Percentiles rank a stretch among this genome's conserved stretches.
Evolutionary conservation across 768 basidiomycete species (phyloP).

Genomic region (Suillus tomentosus): DNA sequence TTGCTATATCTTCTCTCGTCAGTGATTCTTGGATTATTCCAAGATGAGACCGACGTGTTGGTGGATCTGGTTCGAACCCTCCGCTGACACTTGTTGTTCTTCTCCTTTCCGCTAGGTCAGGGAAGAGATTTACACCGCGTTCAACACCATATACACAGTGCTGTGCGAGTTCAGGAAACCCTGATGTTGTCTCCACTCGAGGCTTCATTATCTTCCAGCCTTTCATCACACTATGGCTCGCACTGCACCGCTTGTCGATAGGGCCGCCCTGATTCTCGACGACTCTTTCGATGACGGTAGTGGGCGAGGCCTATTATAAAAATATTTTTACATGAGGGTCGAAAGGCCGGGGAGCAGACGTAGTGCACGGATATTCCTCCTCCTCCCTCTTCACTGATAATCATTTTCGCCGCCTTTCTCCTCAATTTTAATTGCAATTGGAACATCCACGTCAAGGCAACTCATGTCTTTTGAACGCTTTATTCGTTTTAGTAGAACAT

Average conservation of each 20-base stretch:
- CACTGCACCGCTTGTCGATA: slow-evolving; percentile 10
- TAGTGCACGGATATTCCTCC: slow-evolving; percentile 40
- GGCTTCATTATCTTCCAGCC: slow-evolving; percentile 4
- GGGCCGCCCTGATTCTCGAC: slow-evolving; percentile 7
- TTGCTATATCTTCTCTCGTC: slow-evolving; percentile 32
- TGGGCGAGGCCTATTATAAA: slow-evolving; percentile 16
- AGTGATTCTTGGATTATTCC: slow-evolving; percentile 24
- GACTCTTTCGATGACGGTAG: slow-evolving; percentile 10
- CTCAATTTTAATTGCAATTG: background rate
- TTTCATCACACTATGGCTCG: background rate
- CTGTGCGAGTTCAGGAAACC: slow-evolving; percentile 94
- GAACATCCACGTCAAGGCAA: background rate
- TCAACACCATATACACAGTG: slow-evolving; percentile 99
- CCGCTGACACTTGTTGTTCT: slow-evolving; percentile 48
- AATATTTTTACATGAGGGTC: slow-evolving; percentile 32
- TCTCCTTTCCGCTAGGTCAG: slow-evolving; percentile 66
- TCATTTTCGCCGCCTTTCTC: slow-evolving; percentile 5
- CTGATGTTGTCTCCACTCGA: slow-evolving; percentile 32
- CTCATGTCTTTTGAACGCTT: background rate
- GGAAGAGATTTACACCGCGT: slow-evolving; percentile 99
- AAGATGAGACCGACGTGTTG: slow-evolving; percentile 37
- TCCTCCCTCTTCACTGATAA: slow-evolving; percentile 31
- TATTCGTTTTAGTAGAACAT: background rate
- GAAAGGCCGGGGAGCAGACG: slow-evolving; percentile 34
- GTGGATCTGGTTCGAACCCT: slow-evolving; percentile 51